A percentile compares a stretch with the other conserved stretches of the same genome.
These are phyloP conservation scores for Arachis stenosperma DNA, from an alignment of 306 rosid species.

Conservation along the genomic window DNA sequence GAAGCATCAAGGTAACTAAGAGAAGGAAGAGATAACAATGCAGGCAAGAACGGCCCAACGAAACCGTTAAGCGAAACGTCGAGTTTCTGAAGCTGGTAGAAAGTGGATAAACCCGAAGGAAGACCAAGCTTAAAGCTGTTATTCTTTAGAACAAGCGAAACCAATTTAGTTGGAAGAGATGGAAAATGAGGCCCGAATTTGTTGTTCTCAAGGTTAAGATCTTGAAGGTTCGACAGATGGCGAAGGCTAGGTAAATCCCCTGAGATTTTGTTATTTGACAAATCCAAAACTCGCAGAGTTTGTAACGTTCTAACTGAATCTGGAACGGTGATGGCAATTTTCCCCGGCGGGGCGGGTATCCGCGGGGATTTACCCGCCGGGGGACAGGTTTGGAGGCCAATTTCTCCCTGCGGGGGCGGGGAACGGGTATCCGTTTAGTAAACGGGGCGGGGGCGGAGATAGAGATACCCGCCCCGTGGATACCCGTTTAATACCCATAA, in stretches of 20 bases:
- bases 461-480: too few relatives aligned
- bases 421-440: too few relatives aligned
- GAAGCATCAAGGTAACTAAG: slow-evolving; percentile 72
- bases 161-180: slow-evolving; percentile 59
- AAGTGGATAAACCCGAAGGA: slow-evolving; percentile 56
- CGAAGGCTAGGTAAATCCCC: slow-evolving; percentile 77
- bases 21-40: slow-evolving; percentile 72
- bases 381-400: too few relatives aligned
- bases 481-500: too few relatives aligned
- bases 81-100: slow-evolving; percentile 72
- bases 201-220: slow-evolving; percentile 70
- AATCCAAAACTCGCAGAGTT: slow-evolving; percentile 63
- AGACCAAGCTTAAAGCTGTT: slow-evolving; percentile 66
- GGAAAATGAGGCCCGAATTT: slow-evolving; percentile 80
- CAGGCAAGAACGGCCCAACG: slow-evolving; percentile 74
- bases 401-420: too few relatives aligned
- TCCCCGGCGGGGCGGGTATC: too few relatives aligned
- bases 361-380: too few relatives aligned
- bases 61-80: slow-evolving; percentile 79
- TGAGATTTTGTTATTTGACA: slow-evolving; percentile 66
- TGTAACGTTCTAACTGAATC: slow-evolving; percentile 53
- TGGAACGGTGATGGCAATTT: too few relatives aligned
- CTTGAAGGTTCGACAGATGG: slow-evolving; percentile 72
- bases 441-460: too few relatives aligned
- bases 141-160: slow-evolving; percentile 70